Percentiles rank a stretch among this genome's conserved stretches.
phyloP scores from a whole-genome alignment of 768 basidiomycete genomes.

The Lactarius evosmus region DNA sequence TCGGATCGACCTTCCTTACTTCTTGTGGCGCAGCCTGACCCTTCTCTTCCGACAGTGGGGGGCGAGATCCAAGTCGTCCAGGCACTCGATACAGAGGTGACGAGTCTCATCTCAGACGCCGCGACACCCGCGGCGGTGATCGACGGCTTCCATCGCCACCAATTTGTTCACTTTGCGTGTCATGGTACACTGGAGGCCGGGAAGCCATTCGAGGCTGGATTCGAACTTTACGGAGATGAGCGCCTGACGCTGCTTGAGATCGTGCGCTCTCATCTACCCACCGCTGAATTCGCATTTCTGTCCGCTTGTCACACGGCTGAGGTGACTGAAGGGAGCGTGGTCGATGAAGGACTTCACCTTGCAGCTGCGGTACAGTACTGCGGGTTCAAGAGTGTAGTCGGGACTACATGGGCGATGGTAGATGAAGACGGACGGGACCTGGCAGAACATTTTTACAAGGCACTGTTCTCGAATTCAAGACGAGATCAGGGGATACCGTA shows the following conservation, averaged over 20 bases:
- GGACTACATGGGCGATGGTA: constrained; percentile 1
- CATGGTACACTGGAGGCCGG: neutral
- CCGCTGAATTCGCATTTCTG: neutral
- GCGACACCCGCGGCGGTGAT: neutral
- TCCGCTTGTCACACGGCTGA: neutral
- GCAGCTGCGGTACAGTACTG: no score
- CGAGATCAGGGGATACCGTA: no score
- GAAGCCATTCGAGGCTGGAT: constrained; percentile 1
- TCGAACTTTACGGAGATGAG: neutral
- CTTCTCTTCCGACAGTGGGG: neutral
- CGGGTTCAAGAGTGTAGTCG: constrained; percentile 1
- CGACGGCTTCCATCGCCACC: neutral
- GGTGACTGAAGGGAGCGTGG: neutral
- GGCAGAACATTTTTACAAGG: no score
- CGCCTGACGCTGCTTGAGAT: neutral
- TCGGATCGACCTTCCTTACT: neutral
- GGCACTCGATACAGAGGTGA: neutral
- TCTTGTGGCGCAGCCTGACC: constrained; percentile 4
- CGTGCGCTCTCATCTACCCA: no score
- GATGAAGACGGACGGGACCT: neutral
- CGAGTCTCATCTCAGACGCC: neutral
- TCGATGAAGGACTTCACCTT: neutral
- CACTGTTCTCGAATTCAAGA: no score
- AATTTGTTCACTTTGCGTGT: constrained; percentile 4
- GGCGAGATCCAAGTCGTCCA: neutral